A percentile compares a stretch with the other conserved stretches of the same genome.
Conservation (phyloP, 352 stramenopile genomes). For the Pythium volutum region DNA sequence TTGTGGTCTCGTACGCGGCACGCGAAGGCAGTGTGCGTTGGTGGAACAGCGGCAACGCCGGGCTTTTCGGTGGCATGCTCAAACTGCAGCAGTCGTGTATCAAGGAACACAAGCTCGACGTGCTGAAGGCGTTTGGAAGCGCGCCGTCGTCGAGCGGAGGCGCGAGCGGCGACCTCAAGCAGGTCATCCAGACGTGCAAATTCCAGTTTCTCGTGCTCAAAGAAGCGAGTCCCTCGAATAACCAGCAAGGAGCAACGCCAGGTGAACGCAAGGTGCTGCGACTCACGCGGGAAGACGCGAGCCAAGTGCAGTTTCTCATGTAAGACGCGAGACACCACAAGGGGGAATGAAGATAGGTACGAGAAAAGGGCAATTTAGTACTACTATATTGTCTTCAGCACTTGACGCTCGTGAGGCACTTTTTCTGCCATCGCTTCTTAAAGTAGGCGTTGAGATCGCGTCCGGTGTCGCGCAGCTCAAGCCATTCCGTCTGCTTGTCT, state of each 20-base stretch:
- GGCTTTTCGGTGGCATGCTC: slow-evolving; percentile 79
- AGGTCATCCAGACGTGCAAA: slow-evolving; percentile 83
- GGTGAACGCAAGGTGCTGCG: slow-evolving; percentile 56
- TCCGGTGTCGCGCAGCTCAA: slow-evolving; percentile 11
- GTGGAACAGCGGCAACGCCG: slow-evolving; percentile 82
- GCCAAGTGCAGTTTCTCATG: slow-evolving; percentile 78
- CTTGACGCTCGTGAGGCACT: slow-evolving; percentile 28
- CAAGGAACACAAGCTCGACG: slow-evolving; percentile 74
- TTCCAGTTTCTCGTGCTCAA: slow-evolving; percentile 76
- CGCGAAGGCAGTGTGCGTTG: slow-evolving; percentile 75
- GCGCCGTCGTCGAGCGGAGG: slow-evolving; percentile 54
- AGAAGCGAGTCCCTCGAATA: slow-evolving; percentile 31
- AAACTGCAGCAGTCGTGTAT: slow-evolving; percentile 88
- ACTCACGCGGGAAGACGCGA: slow-evolving; percentile 75
- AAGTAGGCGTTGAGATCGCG: slow-evolving; percentile 48
- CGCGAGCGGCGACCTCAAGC: slow-evolving; percentile 61
- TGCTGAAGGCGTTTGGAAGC: slow-evolving; percentile 38
- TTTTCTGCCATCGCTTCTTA: slow-evolving; percentile 36
- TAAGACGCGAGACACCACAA: slow-evolving; percentile 25
- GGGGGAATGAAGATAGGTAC: neutral
- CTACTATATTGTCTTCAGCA: slow-evolving; percentile 9
- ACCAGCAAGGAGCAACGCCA: slow-evolving; percentile 1
- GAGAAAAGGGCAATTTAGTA: neutral
- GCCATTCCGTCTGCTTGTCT: slow-evolving; percentile 12
- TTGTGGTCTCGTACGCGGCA: slow-evolving; percentile 81